phyloP scores from a whole-genome alignment of 108 stramenopile genomes.

The Hondaea fermentalgiana region DNA sequence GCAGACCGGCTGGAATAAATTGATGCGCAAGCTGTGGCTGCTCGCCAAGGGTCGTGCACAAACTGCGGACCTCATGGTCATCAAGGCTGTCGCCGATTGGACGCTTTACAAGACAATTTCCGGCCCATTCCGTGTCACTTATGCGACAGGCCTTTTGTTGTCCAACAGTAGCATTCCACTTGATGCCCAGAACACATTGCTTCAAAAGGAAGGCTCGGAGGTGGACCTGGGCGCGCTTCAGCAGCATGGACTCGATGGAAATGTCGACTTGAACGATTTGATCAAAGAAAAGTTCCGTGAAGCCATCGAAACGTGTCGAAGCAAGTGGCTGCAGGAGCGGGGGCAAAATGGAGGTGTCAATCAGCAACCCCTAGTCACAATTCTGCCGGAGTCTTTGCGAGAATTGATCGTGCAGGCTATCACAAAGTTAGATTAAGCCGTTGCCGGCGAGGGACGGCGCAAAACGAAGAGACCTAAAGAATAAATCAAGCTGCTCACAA shows the following conservation, averaged over 20 bases:
- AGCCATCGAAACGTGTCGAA: neutral
- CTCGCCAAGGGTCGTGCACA: constrained; percentile 13
- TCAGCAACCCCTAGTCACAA: no score
- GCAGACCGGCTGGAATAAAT: neutral
- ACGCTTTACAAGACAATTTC: neutral
- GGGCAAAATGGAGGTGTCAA: no score
- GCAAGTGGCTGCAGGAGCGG: no score
- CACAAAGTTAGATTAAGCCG: no score
- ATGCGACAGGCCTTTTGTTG: neutral
- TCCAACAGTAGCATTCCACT: constrained; percentile 6
- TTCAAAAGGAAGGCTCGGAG: neutral
- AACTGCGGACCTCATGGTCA: neutral
- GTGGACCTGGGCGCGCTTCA: neutral
- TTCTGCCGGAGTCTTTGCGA: no score
- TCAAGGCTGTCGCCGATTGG: neutral
- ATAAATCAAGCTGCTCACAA: no score
- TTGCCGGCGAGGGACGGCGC: no score
- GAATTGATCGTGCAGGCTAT: no score
- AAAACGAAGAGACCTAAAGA: no score
- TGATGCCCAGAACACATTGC: neutral
- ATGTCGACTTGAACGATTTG: neutral
- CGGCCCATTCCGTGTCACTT: neutral
- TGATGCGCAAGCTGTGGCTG: neutral
- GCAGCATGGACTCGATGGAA: neutral
- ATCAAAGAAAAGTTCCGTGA: neutral